These are phyloP conservation scores for Penicillium canariense DNA, from an alignment of 495 filamentous ascomycete genomes.

Conservation along the genomic window DNA sequence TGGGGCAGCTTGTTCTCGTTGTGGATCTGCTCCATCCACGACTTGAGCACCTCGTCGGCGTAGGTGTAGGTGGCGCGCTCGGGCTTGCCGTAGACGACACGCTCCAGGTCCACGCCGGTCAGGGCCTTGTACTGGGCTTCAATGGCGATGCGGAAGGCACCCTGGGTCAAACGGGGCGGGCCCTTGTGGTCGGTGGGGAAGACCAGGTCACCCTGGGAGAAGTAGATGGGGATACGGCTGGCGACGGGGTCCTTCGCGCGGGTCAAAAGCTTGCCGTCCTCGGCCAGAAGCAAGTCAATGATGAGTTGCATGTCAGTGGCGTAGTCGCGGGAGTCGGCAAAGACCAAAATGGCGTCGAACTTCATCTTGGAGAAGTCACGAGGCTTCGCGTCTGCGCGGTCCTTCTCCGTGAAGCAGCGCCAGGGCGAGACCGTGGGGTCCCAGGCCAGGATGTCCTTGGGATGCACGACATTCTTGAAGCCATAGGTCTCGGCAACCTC, in stretches of 20 bases:
- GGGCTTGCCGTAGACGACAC: slow-evolving; percentile 82
- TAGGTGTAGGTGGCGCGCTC: slow-evolving; percentile 79
- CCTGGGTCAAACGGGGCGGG: slow-evolving; percentile 69
- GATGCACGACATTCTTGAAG: slow-evolving; percentile 84
- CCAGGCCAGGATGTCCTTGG: slow-evolving; percentile 86
- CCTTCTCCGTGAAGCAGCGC: slow-evolving; percentile 66
- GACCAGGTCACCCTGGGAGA: slow-evolving; percentile 71
- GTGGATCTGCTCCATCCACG: slow-evolving; percentile 76
- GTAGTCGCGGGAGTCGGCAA: slow-evolving; percentile 81
- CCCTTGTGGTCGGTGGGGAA: slow-evolving; percentile 75
- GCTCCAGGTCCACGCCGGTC: slow-evolving; percentile 72
- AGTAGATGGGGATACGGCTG: slow-evolving; percentile 72
- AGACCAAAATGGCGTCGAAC: slow-evolving; percentile 80
- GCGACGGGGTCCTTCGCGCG: slow-evolving; percentile 64
- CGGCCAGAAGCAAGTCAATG: slow-evolving; percentile 74
- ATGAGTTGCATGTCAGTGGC: slow-evolving; percentile 83
- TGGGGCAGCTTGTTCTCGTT: slow-evolving; percentile 65
- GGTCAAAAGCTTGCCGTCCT: slow-evolving; percentile 67
- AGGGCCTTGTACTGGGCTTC: slow-evolving; percentile 78
- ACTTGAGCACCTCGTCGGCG: slow-evolving; percentile 70
- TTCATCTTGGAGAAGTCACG: slow-evolving; percentile 67
- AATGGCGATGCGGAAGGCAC: slow-evolving; percentile 71
- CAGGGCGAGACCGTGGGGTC: slow-evolving; percentile 81
- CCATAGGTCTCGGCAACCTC: slow-evolving; percentile 83
- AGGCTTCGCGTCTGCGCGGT: slow-evolving; percentile 62